phyloP scores from a whole-genome alignment of 768 basidiomycete species.

The Arthromyces matolae region DNA sequence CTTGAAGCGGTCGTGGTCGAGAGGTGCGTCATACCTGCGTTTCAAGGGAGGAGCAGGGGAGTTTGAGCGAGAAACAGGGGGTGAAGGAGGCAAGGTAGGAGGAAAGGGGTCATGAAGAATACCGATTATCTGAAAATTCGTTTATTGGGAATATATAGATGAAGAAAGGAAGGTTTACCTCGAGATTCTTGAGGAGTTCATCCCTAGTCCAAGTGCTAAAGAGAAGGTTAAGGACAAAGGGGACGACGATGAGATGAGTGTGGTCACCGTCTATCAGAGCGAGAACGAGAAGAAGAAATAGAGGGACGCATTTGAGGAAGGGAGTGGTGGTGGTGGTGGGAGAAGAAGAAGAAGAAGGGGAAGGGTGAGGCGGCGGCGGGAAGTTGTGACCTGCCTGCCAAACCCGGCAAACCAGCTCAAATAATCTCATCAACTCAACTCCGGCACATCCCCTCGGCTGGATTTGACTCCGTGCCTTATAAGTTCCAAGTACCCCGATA shows the following conservation, averaged over 20 bases:
- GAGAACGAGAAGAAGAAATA: conserved; percentile 18
- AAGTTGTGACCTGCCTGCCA: no score
- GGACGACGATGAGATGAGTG: conserved; percentile 14
- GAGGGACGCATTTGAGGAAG: conserved; percentile 22
- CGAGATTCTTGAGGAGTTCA: conserved; percentile 44
- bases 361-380: no score
- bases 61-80: conserved; percentile 45
- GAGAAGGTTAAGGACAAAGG: conserved; percentile 13
- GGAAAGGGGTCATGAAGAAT: conserved; percentile 39
- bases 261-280: conserved; percentile 32
- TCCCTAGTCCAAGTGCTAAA: conserved; percentile 48
- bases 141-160: conserved; percentile 10
- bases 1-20: conserved; percentile 42
- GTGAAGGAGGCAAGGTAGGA: conserved; percentile 47
- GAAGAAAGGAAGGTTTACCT: conserved; percentile 29
- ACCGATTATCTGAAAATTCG: conserved; percentile 37
- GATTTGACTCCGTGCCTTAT: conserved; percentile 10
- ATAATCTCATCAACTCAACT: conserved; percentile 8
- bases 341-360: no score
- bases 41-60: conserved; percentile 45
- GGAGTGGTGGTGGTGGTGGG: conserved; percentile 38
- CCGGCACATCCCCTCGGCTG: conserved; percentile 18
- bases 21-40: conserved; percentile 41
- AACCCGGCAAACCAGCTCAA: conserved; percentile 19
- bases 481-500: no score